phyloP scores from a whole-genome alignment of 441 rosid genomes.

The Pelargonium australe region DNA sequence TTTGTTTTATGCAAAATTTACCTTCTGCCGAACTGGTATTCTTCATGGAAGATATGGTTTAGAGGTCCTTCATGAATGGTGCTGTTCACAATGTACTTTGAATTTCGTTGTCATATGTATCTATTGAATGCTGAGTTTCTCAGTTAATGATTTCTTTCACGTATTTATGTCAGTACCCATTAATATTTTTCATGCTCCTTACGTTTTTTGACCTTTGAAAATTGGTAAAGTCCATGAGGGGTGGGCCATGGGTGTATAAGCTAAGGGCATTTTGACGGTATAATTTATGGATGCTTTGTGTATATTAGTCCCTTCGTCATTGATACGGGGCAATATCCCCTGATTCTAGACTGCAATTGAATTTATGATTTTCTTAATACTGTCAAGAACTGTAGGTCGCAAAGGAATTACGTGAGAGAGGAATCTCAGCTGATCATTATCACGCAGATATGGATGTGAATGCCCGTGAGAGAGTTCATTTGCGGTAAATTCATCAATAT shows the following conservation, averaged over 20 bases:
- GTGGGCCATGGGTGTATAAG: background rate
- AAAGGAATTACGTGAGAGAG: conserved; percentile 61
- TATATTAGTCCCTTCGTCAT: conserved; percentile 9
- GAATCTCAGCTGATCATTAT: conserved; percentile 77
- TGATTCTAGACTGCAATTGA: conserved; percentile 13
- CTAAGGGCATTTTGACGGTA: background rate
- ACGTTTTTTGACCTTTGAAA: background rate
- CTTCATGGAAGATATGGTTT: background rate
- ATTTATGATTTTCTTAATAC: conserved; percentile 12
- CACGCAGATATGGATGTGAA: conserved; percentile 93
- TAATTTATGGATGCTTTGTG: background rate
- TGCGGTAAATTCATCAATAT: conserved; percentile 39
- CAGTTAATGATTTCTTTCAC: background rate
- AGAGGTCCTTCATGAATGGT: background rate
- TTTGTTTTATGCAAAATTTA: background rate
- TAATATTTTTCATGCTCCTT: background rate
- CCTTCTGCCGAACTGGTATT: background rate
- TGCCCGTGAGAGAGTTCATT: conserved; percentile 84
- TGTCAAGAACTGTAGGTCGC: conserved; percentile 64
- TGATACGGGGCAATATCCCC: background rate
- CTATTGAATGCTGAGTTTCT: background rate
- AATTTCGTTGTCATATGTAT: background rate
- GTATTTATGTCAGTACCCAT: background rate
- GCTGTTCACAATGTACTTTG: background rate
- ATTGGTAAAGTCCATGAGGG: background rate